These are phyloP conservation scores for Aspergillus candidus DNA, from an alignment of 2,329 filamentous ascomycete species.

Conservation along the genomic window DNA sequence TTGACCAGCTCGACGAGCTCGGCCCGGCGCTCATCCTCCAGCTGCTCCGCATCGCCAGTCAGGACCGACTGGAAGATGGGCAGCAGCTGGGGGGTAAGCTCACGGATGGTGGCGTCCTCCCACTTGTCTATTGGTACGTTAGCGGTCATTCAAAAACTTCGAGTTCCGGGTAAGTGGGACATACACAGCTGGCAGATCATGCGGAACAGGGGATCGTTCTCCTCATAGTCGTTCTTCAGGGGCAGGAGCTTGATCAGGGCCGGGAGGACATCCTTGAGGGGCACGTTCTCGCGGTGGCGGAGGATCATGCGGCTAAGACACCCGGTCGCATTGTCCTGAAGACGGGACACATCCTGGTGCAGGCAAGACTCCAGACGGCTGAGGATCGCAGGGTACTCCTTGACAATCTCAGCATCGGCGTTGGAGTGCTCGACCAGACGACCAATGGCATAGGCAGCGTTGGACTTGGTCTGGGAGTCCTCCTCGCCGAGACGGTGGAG, in stretches of 20 bases:
- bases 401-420: conserved; percentile 65
- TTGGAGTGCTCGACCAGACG: conserved; percentile 76
- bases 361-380: conserved; percentile 81
- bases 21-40: conserved; percentile 43
- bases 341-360: conserved; percentile 67
- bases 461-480: conserved; percentile 87
- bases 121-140: conserved; percentile 35
- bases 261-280: conserved; percentile 74
- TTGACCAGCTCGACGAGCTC: conserved; percentile 45
- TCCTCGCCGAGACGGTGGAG: conserved; percentile 83
- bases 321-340: conserved; percentile 88
- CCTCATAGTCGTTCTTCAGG: conserved; percentile 87
- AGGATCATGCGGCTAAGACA: conserved; percentile 90
- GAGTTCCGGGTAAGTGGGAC: conserved; percentile 28
- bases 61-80: conserved; percentile 45
- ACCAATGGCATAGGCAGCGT: conserved; percentile 86
- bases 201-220: conserved; percentile 89
- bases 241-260: conserved; percentile 73
- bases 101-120: conserved; percentile 41
- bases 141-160: conserved; percentile 2
- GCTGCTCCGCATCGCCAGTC: conserved; percentile 39
- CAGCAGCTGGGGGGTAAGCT: conserved; percentile 42
- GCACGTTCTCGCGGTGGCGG: conserved; percentile 75
- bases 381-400: conserved; percentile 71
- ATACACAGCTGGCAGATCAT: conserved; percentile 83